Base-by-base conservation (phyloP, 345 rosid genomes). In the Eucalyptus microcorys region DNA sequence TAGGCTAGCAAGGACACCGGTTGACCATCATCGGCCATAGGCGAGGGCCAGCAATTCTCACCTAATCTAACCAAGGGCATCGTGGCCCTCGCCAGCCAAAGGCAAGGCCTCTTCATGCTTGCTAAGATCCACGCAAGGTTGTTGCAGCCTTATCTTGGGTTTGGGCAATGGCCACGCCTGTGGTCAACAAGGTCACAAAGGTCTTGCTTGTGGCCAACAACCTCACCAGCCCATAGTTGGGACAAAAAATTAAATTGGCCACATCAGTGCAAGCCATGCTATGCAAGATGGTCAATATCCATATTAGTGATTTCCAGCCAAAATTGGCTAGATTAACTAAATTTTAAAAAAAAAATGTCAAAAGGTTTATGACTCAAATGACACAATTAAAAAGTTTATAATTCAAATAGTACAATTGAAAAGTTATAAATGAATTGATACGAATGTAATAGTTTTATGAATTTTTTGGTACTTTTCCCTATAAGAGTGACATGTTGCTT, bases 231-330 rank as follows among this genome's bases (percentile, higher is more conserved):
- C 30, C 30, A 55, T 24, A 9, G 61, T 0, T 55, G 14, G 30
- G 61, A 55, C 6, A 10, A 22, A 55, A 55, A 55, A 55, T 22
- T 55, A 55, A 55, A 55, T 4, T 55, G 6, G 61, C 61, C 30
- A 55, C 13, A 22, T 55, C 1, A 24, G 1, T 24, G 30, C 0
- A 24, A 0, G 30, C 3, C 1, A 0, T 55, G 61, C 13, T 5
- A 1, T 0, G 14, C 13, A 4, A 24, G 4, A 55, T 24, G 5
- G 13, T 1, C 0, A 0, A 24, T 3, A 24, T 55, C 6, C 1
- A 55, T 55, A 22, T 24, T 6, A 2, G 3, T 1, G 0, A 55
- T 55, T 55, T 55, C 3, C 0, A 22, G 1, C 0, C 1, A 55
- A 55, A 55, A 55, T 55, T 55, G 30, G 2, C 30, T 55, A 0